Evolutionary conservation across 108 stramenopile species (phyloP).

Genomic region (Pseudonitzschia multiseries): DNA sequence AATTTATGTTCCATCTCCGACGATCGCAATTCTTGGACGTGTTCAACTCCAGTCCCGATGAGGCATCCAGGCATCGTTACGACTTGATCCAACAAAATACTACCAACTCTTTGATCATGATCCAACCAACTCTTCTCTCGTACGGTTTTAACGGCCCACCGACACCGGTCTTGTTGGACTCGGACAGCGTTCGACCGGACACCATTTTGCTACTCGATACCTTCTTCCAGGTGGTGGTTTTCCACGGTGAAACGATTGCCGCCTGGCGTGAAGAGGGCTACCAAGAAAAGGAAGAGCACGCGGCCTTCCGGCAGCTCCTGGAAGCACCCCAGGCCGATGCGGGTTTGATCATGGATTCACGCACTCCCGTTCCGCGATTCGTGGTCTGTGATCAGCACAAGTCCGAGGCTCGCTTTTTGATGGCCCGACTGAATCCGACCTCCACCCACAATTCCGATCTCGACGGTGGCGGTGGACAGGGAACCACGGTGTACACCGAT

Average conservation of each 20-base stretch:
- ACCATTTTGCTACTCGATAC: slow-evolving; percentile 97
- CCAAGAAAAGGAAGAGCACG: slow-evolving; percentile 97
- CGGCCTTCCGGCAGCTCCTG: slow-evolving; percentile 88
- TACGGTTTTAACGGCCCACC: slow-evolving; percentile 97
- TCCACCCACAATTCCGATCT: slow-evolving; percentile 91
- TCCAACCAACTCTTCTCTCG: slow-evolving; percentile 97
- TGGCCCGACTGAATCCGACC: slow-evolving; percentile 98
- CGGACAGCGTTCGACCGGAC: slow-evolving; percentile 92
- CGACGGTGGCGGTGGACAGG: slow-evolving; percentile 65
- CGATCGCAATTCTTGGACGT: slow-evolving; percentile 95
- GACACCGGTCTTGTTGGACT: slow-evolving; percentile 93
- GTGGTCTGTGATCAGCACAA: slow-evolving; percentile 99
- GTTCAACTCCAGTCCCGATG: slow-evolving; percentile 98
- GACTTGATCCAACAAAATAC: slow-evolving; percentile 90
- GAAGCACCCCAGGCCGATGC: slow-evolving; percentile 97
- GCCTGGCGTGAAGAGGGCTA: slow-evolving; percentile 98
- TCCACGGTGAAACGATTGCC: slow-evolving; percentile 99
- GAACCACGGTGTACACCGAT: slow-evolving; percentile 96
- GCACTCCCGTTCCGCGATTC: slow-evolving; percentile 97
- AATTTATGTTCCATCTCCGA: slow-evolving; percentile 96
- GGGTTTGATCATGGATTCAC: slow-evolving; percentile 96
- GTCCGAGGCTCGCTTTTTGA: slow-evolving; percentile 96
- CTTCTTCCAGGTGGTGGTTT: slow-evolving; percentile 99
- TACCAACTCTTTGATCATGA: slow-evolving; percentile 97
- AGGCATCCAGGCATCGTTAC: slow-evolving; percentile 95